Evolutionary conservation across 495 filamentous ascomycete species (phyloP).

Genomic region (Podospora sp.): DNA sequence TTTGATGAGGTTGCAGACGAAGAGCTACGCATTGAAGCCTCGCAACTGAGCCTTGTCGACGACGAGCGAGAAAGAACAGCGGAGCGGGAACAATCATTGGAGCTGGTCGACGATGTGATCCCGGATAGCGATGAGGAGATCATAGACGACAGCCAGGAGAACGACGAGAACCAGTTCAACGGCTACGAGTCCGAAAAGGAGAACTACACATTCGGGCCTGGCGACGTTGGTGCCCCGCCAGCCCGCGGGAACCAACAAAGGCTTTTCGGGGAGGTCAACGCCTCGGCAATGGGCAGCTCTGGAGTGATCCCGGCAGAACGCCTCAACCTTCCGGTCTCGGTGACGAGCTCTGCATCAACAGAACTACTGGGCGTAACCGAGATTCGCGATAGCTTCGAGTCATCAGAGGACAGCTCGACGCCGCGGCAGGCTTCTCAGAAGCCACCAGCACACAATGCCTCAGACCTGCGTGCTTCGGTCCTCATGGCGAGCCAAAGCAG

Average conservation of each 20-base stretch:
- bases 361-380: constrained; percentile 39
- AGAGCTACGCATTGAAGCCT: constrained; percentile 57
- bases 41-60: constrained; percentile 68
- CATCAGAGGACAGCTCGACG: constrained; percentile 40
- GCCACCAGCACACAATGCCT: constrained; percentile 18
- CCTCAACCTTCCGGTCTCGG: constrained; percentile 49
- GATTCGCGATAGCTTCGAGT: constrained; percentile 48
- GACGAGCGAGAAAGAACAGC: constrained; percentile 20
- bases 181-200: constrained; percentile 47
- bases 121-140: constrained; percentile 46
- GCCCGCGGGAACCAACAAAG: constrained; percentile 40
- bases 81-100: constrained; percentile 14
- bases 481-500: constrained; percentile 29
- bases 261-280: constrained; percentile 80
- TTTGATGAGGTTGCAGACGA: constrained; percentile 55
- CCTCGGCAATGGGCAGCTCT: constrained; percentile 67
- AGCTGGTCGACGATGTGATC: constrained; percentile 36
- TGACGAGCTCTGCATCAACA: constrained; percentile 33
- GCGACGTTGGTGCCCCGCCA: constrained; percentile 16
- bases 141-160: constrained; percentile 24
- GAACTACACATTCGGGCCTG: constrained; percentile 42
- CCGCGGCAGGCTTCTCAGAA: constrained; percentile 36
- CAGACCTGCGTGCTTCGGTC: constrained; percentile 19
- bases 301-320: constrained; percentile 46
- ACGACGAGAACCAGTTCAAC: constrained; percentile 34